Conservation (phyloP, 31 red algal genomes). For the Bonnemaisonia californica region DNA sequence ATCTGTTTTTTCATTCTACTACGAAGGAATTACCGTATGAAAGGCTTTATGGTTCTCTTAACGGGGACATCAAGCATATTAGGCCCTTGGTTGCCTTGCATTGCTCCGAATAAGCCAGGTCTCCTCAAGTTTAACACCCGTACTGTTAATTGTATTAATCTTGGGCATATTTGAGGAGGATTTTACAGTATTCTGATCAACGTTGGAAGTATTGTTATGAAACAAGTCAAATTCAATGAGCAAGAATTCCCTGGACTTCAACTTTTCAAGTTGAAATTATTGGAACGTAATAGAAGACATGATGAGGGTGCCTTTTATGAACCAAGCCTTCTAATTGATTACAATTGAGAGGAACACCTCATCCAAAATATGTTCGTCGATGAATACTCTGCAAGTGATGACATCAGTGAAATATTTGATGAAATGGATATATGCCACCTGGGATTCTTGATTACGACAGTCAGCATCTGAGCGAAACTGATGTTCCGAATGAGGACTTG, state of each 20-base stretch:
- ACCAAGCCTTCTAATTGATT: too few relatives aligned
- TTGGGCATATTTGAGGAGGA: conserved; percentile 29
- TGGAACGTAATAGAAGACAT: too few relatives aligned
- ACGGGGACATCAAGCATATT: conserved; percentile 20
- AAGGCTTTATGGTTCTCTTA: not conserved
- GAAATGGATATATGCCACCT: too few relatives aligned
- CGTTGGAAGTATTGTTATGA: conserved; percentile 8
- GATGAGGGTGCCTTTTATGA: too few relatives aligned
- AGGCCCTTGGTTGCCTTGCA: too few relatives aligned
- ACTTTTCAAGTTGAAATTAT: not conserved
- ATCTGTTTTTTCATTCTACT: not conserved
- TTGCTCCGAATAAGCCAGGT: too few relatives aligned
- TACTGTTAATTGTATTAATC: not conserved
- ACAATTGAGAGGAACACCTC: too few relatives aligned
- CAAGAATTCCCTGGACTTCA: conserved; percentile 14
- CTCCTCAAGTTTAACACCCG: conserved; percentile 7
- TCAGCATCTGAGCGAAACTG: too few relatives aligned
- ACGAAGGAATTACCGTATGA: conserved; percentile 9
- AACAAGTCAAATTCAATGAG: conserved; percentile 39
- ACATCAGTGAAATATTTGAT: not conserved
- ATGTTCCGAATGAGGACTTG: too few relatives aligned
- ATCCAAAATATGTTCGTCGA: too few relatives aligned
- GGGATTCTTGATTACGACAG: too few relatives aligned
- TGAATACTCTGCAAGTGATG: too few relatives aligned
- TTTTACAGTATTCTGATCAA: conserved; percentile 34